Conservation (phyloP, 2,329 filamentous ascomycete genomes). For the Xylaria digitata region DNA sequence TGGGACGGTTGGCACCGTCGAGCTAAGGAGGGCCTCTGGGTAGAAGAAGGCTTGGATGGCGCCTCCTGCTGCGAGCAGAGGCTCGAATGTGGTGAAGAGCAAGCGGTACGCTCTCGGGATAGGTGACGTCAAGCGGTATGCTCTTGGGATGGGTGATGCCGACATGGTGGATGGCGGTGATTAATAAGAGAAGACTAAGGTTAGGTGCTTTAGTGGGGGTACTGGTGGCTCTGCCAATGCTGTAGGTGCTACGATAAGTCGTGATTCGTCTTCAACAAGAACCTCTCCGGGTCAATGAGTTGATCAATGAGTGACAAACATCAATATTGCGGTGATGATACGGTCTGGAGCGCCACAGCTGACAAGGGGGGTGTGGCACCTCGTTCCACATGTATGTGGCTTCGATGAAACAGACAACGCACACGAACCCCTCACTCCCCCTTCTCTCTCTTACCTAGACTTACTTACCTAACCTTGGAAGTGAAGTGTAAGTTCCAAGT, state of each 20-base stretch:
- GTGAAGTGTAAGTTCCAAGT: too few relatives aligned
- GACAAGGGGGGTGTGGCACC: neutral
- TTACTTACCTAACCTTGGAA: too few relatives aligned
- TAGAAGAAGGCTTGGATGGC: slow-evolving; percentile 37
- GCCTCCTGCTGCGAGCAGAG: slow-evolving; percentile 37
- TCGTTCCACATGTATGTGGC: slow-evolving; percentile 5
- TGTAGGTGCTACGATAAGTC: neutral
- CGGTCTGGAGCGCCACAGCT: slow-evolving; percentile 8
- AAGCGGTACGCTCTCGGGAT: slow-evolving; percentile 40
- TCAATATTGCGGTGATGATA: too few relatives aligned
- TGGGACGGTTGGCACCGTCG: slow-evolving; percentile 36
- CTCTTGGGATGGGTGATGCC: slow-evolving; percentile 35
- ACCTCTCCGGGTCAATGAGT: neutral
- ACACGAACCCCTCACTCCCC: neutral
- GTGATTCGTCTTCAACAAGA: too few relatives aligned
- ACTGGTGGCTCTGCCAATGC: neutral
- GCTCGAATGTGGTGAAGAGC: slow-evolving; percentile 41
- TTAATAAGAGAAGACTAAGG: neutral
- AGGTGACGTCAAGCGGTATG: slow-evolving; percentile 35
- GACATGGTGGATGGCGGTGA: slow-evolving; percentile 22
- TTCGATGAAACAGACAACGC: neutral
- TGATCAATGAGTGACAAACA: neutral
- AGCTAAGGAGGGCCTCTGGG: slow-evolving; percentile 27
- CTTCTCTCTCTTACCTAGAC: too few relatives aligned
- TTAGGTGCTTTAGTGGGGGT: neutral